Conservation (phyloP, 352 stramenopile species). For the Phytopythium sindhum region DNA sequence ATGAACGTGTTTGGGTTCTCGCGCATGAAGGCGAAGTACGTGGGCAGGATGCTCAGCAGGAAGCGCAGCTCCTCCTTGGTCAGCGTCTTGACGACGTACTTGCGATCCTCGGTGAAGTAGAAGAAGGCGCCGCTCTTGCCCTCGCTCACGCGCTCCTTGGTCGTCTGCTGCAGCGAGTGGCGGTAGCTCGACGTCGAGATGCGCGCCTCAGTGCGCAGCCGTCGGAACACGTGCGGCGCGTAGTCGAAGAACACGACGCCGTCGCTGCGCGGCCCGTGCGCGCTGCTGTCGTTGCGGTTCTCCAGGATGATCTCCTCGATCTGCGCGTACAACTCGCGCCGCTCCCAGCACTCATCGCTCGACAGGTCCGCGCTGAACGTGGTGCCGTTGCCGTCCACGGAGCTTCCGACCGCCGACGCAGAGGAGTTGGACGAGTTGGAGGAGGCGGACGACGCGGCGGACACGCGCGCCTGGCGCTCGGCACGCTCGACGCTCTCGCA, state of each 20-base stretch:
- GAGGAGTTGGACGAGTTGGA: slow-evolving; percentile 11
- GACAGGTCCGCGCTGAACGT: slow-evolving; percentile 5
- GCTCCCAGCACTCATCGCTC: slow-evolving; percentile 43
- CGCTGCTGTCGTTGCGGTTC: slow-evolving; percentile 51
- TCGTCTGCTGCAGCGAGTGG: slow-evolving; percentile 65
- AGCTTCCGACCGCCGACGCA: slow-evolving; percentile 4
- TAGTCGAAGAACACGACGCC: slow-evolving; percentile 82
- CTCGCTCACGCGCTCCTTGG: slow-evolving; percentile 76
- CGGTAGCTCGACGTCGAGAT: slow-evolving; percentile 66
- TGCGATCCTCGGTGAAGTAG: slow-evolving; percentile 80
- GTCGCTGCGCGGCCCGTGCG: slow-evolving; percentile 34
- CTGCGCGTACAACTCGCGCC: slow-evolving; percentile 70
- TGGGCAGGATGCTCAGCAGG: slow-evolving; percentile 61
- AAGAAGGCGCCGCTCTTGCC: slow-evolving; percentile 83
- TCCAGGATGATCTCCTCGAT: slow-evolving; percentile 73
- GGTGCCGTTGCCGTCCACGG: not conserved
- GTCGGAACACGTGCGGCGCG: slow-evolving; percentile 73
- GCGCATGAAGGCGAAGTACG: slow-evolving; percentile 68
- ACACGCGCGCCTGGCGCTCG: slow-evolving; percentile 51
- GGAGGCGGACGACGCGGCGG: slow-evolving; percentile 25
- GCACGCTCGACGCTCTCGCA: slow-evolving; percentile 66
- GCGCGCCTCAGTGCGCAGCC: slow-evolving; percentile 55
- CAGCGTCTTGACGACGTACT: slow-evolving; percentile 84
- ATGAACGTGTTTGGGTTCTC: slow-evolving; percentile 74
- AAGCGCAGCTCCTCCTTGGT: slow-evolving; percentile 76